Conservation (phyloP, 352 stramenopile species). For the Phytophthora palmivora region DNA sequence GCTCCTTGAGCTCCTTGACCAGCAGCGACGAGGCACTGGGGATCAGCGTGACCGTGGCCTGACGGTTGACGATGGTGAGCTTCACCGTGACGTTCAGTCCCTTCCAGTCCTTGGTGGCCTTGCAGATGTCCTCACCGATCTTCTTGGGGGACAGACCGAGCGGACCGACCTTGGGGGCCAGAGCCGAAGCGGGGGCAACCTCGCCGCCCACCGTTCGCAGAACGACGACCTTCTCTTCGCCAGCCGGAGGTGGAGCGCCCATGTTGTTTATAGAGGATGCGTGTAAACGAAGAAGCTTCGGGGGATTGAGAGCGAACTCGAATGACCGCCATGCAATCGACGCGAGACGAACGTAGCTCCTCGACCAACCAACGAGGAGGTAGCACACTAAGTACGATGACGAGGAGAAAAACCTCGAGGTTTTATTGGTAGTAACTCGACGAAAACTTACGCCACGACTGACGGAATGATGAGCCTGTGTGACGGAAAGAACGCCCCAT, state of each 20-base stretch:
- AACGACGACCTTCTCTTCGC: slow-evolving; percentile 95
- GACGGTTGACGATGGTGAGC: slow-evolving; percentile 99
- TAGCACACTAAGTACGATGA: slow-evolving; percentile 26
- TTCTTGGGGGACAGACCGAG: slow-evolving; percentile 99
- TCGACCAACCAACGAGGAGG: slow-evolving; percentile 42
- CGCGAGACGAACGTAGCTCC: slow-evolving; percentile 23
- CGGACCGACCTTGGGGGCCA: slow-evolving; percentile 99
- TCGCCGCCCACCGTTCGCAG: slow-evolving; percentile 99
- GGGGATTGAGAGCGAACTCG: slow-evolving; percentile 46
- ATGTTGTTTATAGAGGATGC: slow-evolving; percentile 94
- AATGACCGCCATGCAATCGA: slow-evolving; percentile 21
- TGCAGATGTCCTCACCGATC: slow-evolving; percentile 99
- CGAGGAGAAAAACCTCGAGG: slow-evolving; percentile 16
- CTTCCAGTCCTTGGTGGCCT: slow-evolving; percentile 99
- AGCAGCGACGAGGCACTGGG: slow-evolving; percentile 98
- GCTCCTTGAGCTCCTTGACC: slow-evolving; percentile 99
- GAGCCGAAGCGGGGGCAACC: slow-evolving; percentile 97
- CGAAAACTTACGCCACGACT: slow-evolving; percentile 1
- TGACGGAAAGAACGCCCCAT: background rate
- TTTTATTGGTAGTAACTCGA: slow-evolving; percentile 2
- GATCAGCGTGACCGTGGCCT: slow-evolving; percentile 97
- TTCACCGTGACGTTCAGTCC: slow-evolving; percentile 99
- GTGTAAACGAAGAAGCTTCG: slow-evolving; percentile 38
- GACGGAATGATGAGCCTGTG: too few relatives aligned
- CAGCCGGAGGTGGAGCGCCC: slow-evolving; percentile 87